These are phyloP conservation scores for Saitozyma sp. DNA, from an alignment of 768 basidiomycete species.

Conservation along the genomic window DNA sequence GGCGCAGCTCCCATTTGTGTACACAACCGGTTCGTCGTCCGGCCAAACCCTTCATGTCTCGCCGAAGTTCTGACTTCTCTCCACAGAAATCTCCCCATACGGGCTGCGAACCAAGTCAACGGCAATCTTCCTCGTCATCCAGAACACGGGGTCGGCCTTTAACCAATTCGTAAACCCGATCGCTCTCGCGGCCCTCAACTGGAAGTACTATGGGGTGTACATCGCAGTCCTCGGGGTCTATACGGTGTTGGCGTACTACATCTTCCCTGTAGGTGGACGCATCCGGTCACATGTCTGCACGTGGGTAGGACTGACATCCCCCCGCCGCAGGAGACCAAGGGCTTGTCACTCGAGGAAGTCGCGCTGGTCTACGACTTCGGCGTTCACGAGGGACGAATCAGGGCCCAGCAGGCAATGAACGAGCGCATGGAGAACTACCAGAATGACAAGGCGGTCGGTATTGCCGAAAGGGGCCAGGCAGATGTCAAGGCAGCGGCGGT, in stretches of 20 bases:
- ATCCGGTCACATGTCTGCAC: too few species aligned
- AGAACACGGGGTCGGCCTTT: conserved; percentile 20
- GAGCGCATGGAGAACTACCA: too few species aligned
- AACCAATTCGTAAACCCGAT: conserved; percentile 26
- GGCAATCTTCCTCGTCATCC: conserved; percentile 45
- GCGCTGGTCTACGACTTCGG: conserved; percentile 14
- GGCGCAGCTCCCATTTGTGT: not conserved
- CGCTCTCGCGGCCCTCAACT: conserved; percentile 4
- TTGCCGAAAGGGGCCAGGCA: too few species aligned
- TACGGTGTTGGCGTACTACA: too few species aligned
- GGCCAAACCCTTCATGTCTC: too few species aligned
- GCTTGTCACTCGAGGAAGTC: conserved; percentile 48
- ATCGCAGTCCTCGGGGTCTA: not conserved
- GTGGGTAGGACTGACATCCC: too few species aligned
- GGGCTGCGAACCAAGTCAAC: conserved; percentile 9
- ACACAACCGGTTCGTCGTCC: not conserved
- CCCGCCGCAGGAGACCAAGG: conserved; percentile 36
- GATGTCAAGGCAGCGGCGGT: too few species aligned
- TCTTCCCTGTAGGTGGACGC: too few species aligned
- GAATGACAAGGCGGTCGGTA: too few species aligned
- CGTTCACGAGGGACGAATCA: too few species aligned
- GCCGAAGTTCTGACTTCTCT: not conserved
- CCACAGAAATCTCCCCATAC: conserved; percentile 40
- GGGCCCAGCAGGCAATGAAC: too few species aligned
- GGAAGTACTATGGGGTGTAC: conserved; percentile 10